Percentiles rank a stretch among this genome's conserved stretches.
These are phyloP conservation scores for Paraphoma sp. DNA, from an alignment of 2,329 filamentous ascomycete species.

Conservation along the genomic window DNA sequence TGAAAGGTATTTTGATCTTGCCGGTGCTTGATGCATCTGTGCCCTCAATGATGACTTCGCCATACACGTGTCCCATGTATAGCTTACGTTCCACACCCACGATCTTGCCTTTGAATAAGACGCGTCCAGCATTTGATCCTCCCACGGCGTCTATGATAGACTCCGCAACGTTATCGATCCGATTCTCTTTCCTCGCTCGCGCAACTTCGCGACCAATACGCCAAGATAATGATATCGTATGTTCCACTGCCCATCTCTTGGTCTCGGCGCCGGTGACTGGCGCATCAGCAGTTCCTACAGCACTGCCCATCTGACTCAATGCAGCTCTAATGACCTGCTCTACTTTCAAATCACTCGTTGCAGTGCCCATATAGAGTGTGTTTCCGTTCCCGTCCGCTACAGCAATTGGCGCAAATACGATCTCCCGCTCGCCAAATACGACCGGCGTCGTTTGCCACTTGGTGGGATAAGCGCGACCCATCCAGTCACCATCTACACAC, in stretches of 20 bases:
- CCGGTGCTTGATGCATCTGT: conserved; percentile 45
- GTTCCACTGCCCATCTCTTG: conserved; percentile 47
- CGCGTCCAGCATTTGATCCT: conserved; percentile 42
- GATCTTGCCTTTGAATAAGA: conserved; percentile 56
- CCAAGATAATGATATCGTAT: conserved; percentile 49
- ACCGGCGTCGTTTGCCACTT: conserved; percentile 54
- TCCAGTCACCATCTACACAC: conserved; percentile 56
- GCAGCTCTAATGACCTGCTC: conserved; percentile 48
- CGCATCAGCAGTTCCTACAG: conserved; percentile 45
- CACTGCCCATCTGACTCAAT: conserved; percentile 45
- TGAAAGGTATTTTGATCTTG: conserved; percentile 70
- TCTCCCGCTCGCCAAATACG: conserved; percentile 50
- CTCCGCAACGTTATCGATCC: conserved; percentile 46
- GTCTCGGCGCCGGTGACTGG: conserved; percentile 48
- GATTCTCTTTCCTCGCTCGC: conserved; percentile 42
- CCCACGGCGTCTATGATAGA: conserved; percentile 53
- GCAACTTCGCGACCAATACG: conserved; percentile 47
- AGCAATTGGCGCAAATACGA: conserved; percentile 48
- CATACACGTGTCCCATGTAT: conserved; percentile 52
- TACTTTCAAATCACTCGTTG: conserved; percentile 47
- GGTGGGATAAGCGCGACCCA: conserved; percentile 57
- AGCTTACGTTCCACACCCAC: conserved; percentile 52
- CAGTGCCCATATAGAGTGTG: conserved; percentile 46
- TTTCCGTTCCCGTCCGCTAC: conserved; percentile 53
- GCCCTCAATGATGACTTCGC: conserved; percentile 50